These are phyloP conservation scores for Chaetomium sp. DNA, from an alignment of 2,329 filamentous ascomycete genomes.

Conservation along the genomic window DNA sequence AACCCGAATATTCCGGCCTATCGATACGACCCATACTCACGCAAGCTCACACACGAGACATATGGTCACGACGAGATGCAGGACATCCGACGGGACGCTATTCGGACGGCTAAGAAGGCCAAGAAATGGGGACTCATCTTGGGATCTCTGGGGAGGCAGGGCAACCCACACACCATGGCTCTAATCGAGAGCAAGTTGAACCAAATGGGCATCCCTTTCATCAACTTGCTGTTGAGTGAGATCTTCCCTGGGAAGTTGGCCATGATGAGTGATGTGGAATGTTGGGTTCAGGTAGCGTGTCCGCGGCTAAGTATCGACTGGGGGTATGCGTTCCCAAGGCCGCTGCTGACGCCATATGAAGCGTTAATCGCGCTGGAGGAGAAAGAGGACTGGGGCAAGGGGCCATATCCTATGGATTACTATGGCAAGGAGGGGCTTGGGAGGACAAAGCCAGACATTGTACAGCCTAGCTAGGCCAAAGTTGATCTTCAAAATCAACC, in stretches of 20 bases:
- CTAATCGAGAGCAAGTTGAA: conserved; percentile 75
- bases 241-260: conserved; percentile 95
- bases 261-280: conserved; percentile 89
- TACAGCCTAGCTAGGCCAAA: conserved; percentile 14
- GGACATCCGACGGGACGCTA: conserved; percentile 68
- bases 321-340: conserved; percentile 91
- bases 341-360: conserved; percentile 89
- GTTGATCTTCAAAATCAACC: no score
- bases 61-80: conserved; percentile 94
- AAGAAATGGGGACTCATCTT: conserved; percentile 93
- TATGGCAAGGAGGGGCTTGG: conserved; percentile 90
- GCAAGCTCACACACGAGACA: conserved; percentile 81
- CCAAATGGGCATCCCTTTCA: conserved; percentile 66
- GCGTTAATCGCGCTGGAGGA: conserved; percentile 83
- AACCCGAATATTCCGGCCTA: conserved; percentile 89
- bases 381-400: conserved; percentile 66
- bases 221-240: conserved; percentile 84
- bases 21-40: conserved; percentile 92
- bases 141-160: conserved; percentile 85
- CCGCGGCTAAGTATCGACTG: conserved; percentile 97
- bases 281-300: conserved; percentile 97
- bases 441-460: conserved; percentile 54
- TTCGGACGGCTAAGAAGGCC: conserved; percentile 66
- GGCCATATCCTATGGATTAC: conserved; percentile 95
- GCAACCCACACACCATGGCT: conserved; percentile 86